These are phyloP conservation scores for Planoprotostelium fungivorum DNA, from an alignment of 78 protist genomes.

Conservation along the genomic window DNA sequence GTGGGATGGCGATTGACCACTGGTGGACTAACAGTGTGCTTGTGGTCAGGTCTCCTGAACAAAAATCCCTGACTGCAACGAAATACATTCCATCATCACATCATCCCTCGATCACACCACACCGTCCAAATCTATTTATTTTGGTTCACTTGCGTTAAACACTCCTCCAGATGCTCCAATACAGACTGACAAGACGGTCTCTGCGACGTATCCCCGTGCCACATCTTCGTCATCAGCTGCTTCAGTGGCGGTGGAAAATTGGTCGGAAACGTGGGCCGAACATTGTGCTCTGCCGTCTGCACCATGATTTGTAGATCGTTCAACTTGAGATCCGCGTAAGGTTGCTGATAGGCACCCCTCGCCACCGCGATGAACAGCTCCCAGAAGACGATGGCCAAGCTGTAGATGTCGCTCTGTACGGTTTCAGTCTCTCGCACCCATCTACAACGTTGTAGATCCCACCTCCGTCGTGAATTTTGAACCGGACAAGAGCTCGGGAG, in stretches of 20 bases:
- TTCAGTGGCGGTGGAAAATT: slow-evolving; percentile 16
- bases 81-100: no score
- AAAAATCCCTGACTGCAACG: no score
- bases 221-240: slow-evolving; percentile 11
- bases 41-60: no score
- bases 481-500: slow-evolving; percentile 61
- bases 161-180: no score
- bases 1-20: no score
- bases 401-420: slow-evolving; percentile 23
- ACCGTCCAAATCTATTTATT: no score
- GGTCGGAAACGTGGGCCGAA: slow-evolving; percentile 57
- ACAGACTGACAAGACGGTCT: no score
- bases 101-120: no score
- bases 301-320: slow-evolving; percentile 55
- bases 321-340: slow-evolving; percentile 43
- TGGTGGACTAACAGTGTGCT: no score
- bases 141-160: no score
- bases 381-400: slow-evolving; percentile 57
- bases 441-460: not conserved
- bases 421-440: not conserved
- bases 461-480: slow-evolving; percentile 29
- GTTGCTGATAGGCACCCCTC: slow-evolving; percentile 43
- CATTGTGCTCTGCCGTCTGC: slow-evolving; percentile 15
- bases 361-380: slow-evolving; percentile 27
- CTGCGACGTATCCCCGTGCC: slow-evolving; percentile 20